A percentile compares a stretch with the other conserved stretches of the same genome.
phyloP scores from a whole-genome alignment of 2,329 filamentous ascomycete species.

The Cytospora schulzeri region DNA sequence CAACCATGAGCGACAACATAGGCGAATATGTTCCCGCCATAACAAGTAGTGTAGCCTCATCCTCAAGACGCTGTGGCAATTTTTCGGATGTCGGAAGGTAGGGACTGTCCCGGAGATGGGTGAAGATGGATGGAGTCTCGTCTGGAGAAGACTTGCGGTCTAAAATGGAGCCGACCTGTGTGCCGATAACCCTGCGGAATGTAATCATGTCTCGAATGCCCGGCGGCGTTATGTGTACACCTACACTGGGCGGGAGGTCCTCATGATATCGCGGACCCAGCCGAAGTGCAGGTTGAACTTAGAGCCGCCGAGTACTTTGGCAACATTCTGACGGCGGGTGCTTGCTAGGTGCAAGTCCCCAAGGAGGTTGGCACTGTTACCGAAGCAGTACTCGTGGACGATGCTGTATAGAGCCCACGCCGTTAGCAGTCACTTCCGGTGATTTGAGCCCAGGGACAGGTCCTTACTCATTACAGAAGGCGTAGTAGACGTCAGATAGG shows the following conservation, averaged over 20 bases:
- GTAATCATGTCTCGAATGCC: conserved; percentile 26
- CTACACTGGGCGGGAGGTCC: conserved; percentile 29
- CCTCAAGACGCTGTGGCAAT: conserved; percentile 34
- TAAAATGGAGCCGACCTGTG: conserved; percentile 27
- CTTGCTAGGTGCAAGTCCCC: conserved; percentile 32
- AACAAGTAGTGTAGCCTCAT: conserved; percentile 35
- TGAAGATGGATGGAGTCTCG: conserved; percentile 34
- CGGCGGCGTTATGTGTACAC: background rate
- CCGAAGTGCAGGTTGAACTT: conserved; percentile 38
- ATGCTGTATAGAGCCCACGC: conserved; percentile 29
- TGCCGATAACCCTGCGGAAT: conserved; percentile 32
- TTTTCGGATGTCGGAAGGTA: conserved; percentile 35
- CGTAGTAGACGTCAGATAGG: conserved; percentile 37
- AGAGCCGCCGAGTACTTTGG: conserved; percentile 34
- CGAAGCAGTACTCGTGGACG: conserved; percentile 36
- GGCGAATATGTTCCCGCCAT: conserved; percentile 32
- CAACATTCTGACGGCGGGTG: conserved; percentile 34
- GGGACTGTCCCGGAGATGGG: conserved; percentile 33
- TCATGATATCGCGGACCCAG: conserved; percentile 34
- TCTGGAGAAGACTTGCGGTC: background rate
- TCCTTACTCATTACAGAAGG: conserved; percentile 35
- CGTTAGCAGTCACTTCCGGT: background rate
- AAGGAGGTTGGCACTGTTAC: conserved; percentile 33
- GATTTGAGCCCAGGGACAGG: background rate
- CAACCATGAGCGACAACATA: conserved; percentile 31